These are phyloP conservation scores for Acorus calamus DNA, from an alignment of 106 monocot species.

Conservation along the genomic window DNA sequence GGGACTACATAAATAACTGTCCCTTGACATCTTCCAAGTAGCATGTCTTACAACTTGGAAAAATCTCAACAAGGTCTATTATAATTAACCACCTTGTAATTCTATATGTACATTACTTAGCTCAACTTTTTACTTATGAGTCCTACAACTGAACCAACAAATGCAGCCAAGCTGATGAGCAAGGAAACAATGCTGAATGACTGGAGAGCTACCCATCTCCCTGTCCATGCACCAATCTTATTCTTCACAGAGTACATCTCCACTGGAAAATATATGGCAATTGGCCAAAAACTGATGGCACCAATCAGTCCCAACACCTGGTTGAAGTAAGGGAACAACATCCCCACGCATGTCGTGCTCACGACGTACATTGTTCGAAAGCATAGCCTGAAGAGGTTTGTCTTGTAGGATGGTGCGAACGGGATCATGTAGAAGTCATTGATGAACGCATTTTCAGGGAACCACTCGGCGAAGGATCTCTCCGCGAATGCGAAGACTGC, in stretches of 20 bases:
- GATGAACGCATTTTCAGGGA: conserved; percentile 33
- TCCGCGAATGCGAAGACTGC: conserved; percentile 62
- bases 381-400: conserved; percentile 40
- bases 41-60: no score
- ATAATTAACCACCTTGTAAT: neutral
- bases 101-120: conserved; percentile 3
- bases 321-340: conserved; percentile 85
- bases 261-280: conserved; percentile 76
- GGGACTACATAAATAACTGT: no score
- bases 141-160: conserved; percentile 67
- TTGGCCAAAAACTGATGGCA: conserved; percentile 66
- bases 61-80: neutral
- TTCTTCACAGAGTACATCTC: conserved; percentile 78
- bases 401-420: conserved; percentile 14
- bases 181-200: conserved; percentile 50
- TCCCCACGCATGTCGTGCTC: conserved; percentile 45
- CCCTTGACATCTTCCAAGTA: no score
- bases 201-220: conserved; percentile 42
- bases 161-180: conserved; percentile 31
- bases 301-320: conserved; percentile 65
- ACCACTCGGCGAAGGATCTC: conserved; percentile 19
- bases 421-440: conserved; percentile 40
- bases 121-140: conserved; percentile 38
- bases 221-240: conserved; percentile 45
- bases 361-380: conserved; percentile 57